Percentiles rank a stretch among this genome's conserved stretches.
phyloP scores from a whole-genome alignment of 345 rosid species.

The Gossypium thurberi region DNA sequence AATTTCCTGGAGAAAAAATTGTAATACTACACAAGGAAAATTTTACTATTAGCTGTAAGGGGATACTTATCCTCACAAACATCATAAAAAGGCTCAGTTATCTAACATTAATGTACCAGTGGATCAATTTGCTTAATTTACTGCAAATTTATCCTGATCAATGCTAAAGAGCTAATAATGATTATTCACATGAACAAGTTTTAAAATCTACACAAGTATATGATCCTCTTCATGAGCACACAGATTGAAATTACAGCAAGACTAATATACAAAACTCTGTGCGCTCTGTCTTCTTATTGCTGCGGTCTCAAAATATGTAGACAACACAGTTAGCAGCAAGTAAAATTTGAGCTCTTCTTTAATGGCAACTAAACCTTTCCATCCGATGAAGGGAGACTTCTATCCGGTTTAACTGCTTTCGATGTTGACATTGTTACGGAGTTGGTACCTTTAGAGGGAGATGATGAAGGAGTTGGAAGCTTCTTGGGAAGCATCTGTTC shows the following conservation, averaged over 20 bases:
- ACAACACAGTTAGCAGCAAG: slow-evolving; percentile 19
- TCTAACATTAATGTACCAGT: no score
- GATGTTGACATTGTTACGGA: slow-evolving; percentile 43
- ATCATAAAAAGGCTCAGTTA: no score
- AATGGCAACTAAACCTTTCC: slow-evolving; percentile 46
- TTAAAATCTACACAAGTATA: neutral
- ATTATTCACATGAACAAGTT: neutral
- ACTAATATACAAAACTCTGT: slow-evolving; percentile 20
- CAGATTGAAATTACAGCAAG: neutral
- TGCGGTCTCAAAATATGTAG: slow-evolving; percentile 5
- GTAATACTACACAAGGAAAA: no score
- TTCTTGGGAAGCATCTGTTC: slow-evolving; percentile 90
- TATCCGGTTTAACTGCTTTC: slow-evolving; percentile 25
- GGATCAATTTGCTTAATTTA: no score
- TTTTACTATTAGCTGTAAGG: no score
- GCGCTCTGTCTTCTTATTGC: neutral
- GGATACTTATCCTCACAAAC: no score
- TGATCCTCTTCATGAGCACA: neutral
- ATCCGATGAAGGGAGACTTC: slow-evolving; percentile 33
- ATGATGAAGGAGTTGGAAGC: slow-evolving; percentile 61
- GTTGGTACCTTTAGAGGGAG: slow-evolving; percentile 91
- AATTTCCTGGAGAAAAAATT: no score
- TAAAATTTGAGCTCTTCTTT: slow-evolving; percentile 7
- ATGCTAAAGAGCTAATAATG: neutral
- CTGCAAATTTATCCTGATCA: no score